Evolutionary conservation across 2,329 filamentous ascomycete species (phyloP), one percentile per base, ranked within the genome.

Genomic region (Xylaria digitata): DNA sequence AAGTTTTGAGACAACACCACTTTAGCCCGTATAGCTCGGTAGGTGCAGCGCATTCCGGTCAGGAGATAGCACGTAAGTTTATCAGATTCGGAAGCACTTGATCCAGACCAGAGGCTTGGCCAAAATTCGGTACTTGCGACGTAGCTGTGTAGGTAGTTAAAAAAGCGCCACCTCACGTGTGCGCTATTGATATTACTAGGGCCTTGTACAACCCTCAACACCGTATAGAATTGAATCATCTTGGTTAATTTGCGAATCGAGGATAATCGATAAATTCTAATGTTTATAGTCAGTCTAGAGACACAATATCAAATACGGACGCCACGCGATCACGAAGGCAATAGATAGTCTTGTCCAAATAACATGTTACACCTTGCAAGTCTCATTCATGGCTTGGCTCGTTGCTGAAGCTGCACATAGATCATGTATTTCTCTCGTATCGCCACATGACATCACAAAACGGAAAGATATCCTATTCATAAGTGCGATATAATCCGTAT

Each of bases 11-110:
- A 63, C 34, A 30, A n/a, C 37, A 32, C 32, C 42, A 49, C 49
- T 66, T 66, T 45, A 66, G 48, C 60, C 59, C 59, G 63, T 55
- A 54, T 13, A 13, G 19, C 34, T 54, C 42, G 54, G 49, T 19
- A 15, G 46, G 40, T 40, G 37, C 60, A 50, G 55, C 37, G 57
- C 49, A 43, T 61, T 57, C 53, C 55, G 43, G 43, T 45, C 55
- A 63, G 26, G 40, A 59, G 54, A 67, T 42, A 48, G 30, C 49
- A 42, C 30, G 30, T 52, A 55, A 30, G 60, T 61, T 52, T 30
- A 9, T 56, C 40, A 61, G 56, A 50, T 61, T 49, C 65, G 65
- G 65, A 67, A 64, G 61, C 56, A 57, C 56, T 67, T 67, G 65
- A 67, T 67, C 65, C 61, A 52, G 17, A 61, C 61, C 61, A 52